These are phyloP conservation scores for Epithele typhae DNA, from an alignment of 768 basidiomycete genomes.

Conservation along the genomic window DNA sequence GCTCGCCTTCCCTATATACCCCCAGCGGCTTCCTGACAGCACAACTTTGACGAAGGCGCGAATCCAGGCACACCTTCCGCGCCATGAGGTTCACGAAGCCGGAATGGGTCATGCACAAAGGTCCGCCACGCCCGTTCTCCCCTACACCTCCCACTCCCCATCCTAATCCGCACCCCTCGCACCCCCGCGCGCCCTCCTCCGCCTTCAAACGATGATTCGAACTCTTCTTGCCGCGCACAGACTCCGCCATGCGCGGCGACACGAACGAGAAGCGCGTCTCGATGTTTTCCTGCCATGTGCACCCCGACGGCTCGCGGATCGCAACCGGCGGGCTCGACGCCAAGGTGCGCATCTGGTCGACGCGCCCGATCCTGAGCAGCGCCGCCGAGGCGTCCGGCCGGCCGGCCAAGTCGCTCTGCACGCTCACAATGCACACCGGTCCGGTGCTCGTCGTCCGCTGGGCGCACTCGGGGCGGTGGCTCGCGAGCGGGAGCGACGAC, in stretches of 20 bases:
- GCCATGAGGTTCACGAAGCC: conserved; percentile 88
- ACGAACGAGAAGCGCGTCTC: conserved; percentile 74
- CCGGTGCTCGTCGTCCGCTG: conserved; percentile 89
- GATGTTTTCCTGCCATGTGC: conserved; percentile 91
- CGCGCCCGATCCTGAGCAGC: conserved; percentile 84
- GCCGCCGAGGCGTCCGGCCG: conserved; percentile 61
- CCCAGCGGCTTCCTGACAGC: no score
- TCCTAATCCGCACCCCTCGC: neutral
- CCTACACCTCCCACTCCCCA: conserved; percentile 2
- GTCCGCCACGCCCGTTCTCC: conserved; percentile 30
- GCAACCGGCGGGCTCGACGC: conserved; percentile 98
- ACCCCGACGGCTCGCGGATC: conserved; percentile 92
- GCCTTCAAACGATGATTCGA: no score
- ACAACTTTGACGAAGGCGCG: no score
- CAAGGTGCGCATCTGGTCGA: conserved; percentile 96
- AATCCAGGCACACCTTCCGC: neutral
- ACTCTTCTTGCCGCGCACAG: conserved; percentile 18
- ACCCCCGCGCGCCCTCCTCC: no score
- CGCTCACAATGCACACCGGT: conserved; percentile 90
- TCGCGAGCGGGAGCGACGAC: conserved; percentile 97
- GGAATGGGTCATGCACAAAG: conserved; percentile 82
- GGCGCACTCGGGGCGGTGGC: conserved; percentile 90
- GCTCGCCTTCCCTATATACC: no score
- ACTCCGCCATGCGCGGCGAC: conserved; percentile 54
- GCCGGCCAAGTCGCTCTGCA: conserved; percentile 85